Conservation (phyloP, 768 basidiomycete genomes). For the Xerocomus potaroensis region DNA sequence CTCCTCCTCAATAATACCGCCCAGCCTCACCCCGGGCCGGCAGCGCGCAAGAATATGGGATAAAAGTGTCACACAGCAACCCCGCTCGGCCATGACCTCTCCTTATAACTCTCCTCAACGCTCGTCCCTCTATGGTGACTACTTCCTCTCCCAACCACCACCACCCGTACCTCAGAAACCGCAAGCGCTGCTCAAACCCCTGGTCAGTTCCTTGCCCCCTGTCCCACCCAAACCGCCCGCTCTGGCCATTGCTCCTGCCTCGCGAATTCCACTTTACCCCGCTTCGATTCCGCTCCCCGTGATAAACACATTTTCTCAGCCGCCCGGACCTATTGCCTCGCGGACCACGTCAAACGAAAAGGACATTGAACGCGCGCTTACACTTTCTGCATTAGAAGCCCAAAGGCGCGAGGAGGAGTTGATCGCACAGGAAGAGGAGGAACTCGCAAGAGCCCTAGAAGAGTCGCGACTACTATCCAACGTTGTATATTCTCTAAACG, state of each 20-base stretch:
- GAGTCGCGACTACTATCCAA: constrained; percentile 38
- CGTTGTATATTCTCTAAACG: constrained; percentile 9
- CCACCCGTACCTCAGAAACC: constrained; percentile 32
- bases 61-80: constrained; percentile 5
- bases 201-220: constrained; percentile 35
- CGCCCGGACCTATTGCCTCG: constrained; percentile 1
- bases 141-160: constrained; percentile 27
- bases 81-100: constrained; percentile 8
- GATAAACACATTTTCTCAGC: constrained; percentile 6
- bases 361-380: constrained; percentile 44
- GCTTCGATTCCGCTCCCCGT: constrained; percentile 25
- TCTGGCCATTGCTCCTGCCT: constrained; percentile 9
- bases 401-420: constrained; percentile 23
- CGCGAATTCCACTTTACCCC: constrained; percentile 32
- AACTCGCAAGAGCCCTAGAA: constrained; percentile 59
- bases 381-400: constrained; percentile 41
- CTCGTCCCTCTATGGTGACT: constrained; percentile 28
- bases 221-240: constrained; percentile 38
- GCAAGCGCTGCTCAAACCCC: constrained; percentile 23
- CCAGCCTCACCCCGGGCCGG: constrained; percentile 23
- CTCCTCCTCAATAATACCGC: constrained; percentile 16
- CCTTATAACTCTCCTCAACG: constrained; percentile 11
- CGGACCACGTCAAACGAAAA: constrained; percentile 36
- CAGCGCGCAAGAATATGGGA: constrained; percentile 23
- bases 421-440: constrained; percentile 52